Evolutionary conservation across 192 early-diverging fungal genomes (phyloP), one percentile per base, ranked within the genome.

Genomic region (Neocallimastix lanati): DNA sequence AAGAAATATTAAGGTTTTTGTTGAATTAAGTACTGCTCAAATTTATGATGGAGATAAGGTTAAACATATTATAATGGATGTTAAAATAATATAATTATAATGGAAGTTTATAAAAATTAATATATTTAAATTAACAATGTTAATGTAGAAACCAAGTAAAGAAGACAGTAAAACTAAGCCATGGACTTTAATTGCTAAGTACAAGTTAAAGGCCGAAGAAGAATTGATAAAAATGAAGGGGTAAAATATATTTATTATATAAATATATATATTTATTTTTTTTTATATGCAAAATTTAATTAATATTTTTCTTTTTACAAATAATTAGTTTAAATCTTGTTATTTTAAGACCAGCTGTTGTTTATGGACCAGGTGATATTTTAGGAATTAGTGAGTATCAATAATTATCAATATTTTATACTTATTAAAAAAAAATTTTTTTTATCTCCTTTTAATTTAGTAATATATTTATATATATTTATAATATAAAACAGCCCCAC

Each of bases 1-100:
- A 83, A 82, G 90, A 29, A 85, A 88, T 1, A 90, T 90, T 30
- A 92, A 92, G 76, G 88, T 87, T 12, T 93, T 95, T 86, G 90
- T 97, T 13, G 92, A 96, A 78, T 76, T 96, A 37, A 95, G 94
- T 30, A 97, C 95, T n/a, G 95, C 90, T 13, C 95, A 96, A 82
- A 89, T 98, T n/a, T 97, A 96, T 84, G 92, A 96, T 67, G 84
- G 85, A 15, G 90, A 88, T 76, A 91, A 91, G 84, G n/a, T n/a
- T n/a, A n/a, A n/a, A n/a, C n/a, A n/a, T n/a, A n/a, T n/a, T n/a
- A n/a, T n/a, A n/a, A n/a, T n/a, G n/a, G n/a, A n/a, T n/a, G n/a
- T n/a, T n/a, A n/a, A n/a, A n/a, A n/a, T n/a, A n/a, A n/a, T n/a
- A n/a, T n/a, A n/a, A n/a, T n/a, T n/a, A n/a, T n/a, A 6, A 33